These are phyloP conservation scores for Tuber brumale DNA, from an alignment of 495 filamentous ascomycete genomes.

Conservation along the genomic window DNA sequence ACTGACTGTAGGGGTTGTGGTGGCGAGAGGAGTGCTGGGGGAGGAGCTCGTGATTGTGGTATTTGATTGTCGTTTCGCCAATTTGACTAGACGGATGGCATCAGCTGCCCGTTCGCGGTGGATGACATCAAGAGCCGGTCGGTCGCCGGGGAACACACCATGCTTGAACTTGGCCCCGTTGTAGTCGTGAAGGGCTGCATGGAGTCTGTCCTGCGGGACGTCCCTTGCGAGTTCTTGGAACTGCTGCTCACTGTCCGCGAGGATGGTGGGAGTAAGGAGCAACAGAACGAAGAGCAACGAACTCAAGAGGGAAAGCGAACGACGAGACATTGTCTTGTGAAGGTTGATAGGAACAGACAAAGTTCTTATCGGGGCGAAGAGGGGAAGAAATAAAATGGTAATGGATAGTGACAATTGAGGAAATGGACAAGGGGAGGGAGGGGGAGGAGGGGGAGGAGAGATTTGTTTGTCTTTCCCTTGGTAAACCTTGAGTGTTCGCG, in stretches of 20 bases:
- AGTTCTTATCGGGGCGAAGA: neutral
- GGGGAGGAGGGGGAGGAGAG: slow-evolving; percentile 1
- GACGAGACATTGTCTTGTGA: slow-evolving; percentile 33
- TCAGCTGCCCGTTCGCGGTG: slow-evolving; percentile 47
- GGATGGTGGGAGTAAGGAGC: slow-evolving; percentile 39
- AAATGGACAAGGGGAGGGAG: neutral
- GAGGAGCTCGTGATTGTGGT: slow-evolving; percentile 24
- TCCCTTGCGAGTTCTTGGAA: slow-evolving; percentile 46
- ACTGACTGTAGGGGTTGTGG: slow-evolving; percentile 3
- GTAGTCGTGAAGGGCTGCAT: slow-evolving; percentile 50
- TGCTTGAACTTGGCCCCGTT: slow-evolving; percentile 49
- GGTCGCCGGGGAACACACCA: slow-evolving; percentile 49
- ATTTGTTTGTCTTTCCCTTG: slow-evolving; percentile 5
- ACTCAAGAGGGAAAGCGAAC: slow-evolving; percentile 25
- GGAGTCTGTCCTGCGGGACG: slow-evolving; percentile 46
- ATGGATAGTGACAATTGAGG: slow-evolving; percentile 22
- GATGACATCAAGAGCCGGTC: slow-evolving; percentile 48
- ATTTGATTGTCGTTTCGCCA: slow-evolving; percentile 47
- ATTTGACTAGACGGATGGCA: slow-evolving; percentile 46
- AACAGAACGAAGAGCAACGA: slow-evolving; percentile 38
- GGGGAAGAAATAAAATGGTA: slow-evolving; percentile 20
- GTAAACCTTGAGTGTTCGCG: slow-evolving; percentile 2
- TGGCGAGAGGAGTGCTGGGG: neutral
- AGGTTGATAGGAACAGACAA: slow-evolving; percentile 18
- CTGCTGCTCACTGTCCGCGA: slow-evolving; percentile 36